Base-by-base conservation (phyloP, 2,329 filamentous ascomycete species). In the Ophiosphaerella korrae region DNA sequence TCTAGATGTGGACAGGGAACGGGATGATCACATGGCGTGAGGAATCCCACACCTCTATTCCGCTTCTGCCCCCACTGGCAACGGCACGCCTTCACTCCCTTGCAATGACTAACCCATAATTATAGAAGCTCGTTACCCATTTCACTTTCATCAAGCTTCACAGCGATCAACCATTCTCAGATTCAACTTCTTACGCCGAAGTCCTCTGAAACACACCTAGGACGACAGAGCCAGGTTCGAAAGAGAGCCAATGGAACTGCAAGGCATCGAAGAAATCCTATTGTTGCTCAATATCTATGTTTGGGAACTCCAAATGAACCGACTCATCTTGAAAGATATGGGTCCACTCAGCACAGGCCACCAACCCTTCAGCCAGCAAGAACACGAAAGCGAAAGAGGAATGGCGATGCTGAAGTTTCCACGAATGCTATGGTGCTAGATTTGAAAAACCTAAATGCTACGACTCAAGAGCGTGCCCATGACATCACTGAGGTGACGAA, bases 261-360 rank as follows among this genome's bases (percentile, higher is more conserved):
- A 18, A 12, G 16, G 33, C 50, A 50, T n/a, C 48, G 51, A 38
- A 60, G 62, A 13, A 65, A 70, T 42, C 58, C 65, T 18, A 45
- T 58, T 24, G 58, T 72, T 12, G 68, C 65, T 11, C 48, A 60
- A 5, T 70, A 73, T 39, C 60, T 72, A 1, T 68, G 67, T 7
- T 44, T 70, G 2, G 62, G 57, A 23, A 45, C 32, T 37, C 38
- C 51, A 6, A 32, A 41, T 14, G 66, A 67, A 36, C 58, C 63
- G 14, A 18, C 48, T 9, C 58, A 60, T 41, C 41, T 67, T n/a
- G 45, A 55, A 3, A 62, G 53, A 39, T 53, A 57, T 53, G 58
- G 51, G 3, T 48, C 57, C 26, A 34, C 48, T n/a, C 42, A 47
- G 23, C 36, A 50, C 23, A 34, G 38, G 7, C 44, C 52, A 16